Conservation (phyloP, 2,329 filamentous ascomycete species). For the Thelonectria blattea region DNA sequence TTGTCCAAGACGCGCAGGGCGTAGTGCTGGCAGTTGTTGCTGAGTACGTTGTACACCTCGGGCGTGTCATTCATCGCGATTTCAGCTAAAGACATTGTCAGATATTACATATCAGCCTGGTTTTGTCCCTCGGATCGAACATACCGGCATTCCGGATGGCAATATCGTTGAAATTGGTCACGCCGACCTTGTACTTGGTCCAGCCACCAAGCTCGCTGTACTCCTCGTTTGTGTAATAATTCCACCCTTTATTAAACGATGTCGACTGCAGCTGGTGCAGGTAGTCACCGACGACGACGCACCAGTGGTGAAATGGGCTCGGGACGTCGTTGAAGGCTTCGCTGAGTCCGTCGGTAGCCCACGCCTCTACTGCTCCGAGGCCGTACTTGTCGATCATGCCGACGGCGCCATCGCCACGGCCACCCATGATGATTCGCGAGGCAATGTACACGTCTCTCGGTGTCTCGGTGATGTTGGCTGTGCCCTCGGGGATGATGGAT, state of each 20-base stretch:
- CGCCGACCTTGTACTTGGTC: slow-evolving; percentile 7
- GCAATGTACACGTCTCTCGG: slow-evolving; percentile 7
- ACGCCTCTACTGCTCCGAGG: background rate
- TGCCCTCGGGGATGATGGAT: background rate
- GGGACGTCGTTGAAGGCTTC: slow-evolving; percentile 1
- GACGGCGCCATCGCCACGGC: background rate
- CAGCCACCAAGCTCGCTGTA: background rate
- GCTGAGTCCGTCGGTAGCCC: background rate
- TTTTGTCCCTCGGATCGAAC: background rate
- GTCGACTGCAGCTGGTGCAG: slow-evolving; percentile 9
- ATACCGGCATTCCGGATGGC: slow-evolving; percentile 10
- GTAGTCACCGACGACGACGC: slow-evolving; percentile 6
- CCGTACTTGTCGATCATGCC: slow-evolving; percentile 5
- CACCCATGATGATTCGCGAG: slow-evolving; percentile 5
- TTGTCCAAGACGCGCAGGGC: slow-evolving; percentile 7
- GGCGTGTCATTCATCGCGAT: slow-evolving; percentile 9
- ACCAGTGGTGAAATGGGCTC: slow-evolving; percentile 5
- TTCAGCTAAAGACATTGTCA: background rate
- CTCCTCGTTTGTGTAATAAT: slow-evolving; percentile 9
- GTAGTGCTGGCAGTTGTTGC: slow-evolving; percentile 13
- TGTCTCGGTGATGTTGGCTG: background rate
- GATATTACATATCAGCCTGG: too few relatives aligned
- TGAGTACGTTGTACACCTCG: background rate
- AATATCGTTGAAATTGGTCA: slow-evolving; percentile 10
- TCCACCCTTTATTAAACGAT: background rate